Evolutionary conservation across 441 rosid genomes (phyloP).

Genomic region (Oxalis stricta): DNA sequence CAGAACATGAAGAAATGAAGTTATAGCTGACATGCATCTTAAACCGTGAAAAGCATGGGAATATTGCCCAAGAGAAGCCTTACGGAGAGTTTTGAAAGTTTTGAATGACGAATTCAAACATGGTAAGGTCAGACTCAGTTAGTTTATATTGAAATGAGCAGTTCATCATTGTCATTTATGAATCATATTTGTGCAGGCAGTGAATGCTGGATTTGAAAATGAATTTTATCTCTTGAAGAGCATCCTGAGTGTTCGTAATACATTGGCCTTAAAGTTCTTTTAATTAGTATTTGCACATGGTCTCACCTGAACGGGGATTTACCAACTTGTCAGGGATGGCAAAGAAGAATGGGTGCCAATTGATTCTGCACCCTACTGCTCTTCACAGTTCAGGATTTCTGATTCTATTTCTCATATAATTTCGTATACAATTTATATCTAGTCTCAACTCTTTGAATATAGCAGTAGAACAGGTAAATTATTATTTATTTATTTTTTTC

Average conservation of each 20-base stretch:
- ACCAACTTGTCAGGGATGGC: conserved; percentile 42
- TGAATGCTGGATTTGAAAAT: conserved; percentile 95
- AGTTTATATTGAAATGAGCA: neutral
- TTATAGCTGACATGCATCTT: conserved; percentile 83
- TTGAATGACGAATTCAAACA: conserved; percentile 72
- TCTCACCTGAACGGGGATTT: neutral
- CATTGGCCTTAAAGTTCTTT: neutral
- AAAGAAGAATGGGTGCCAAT: conserved; percentile 79
- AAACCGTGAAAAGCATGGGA: conserved; percentile 90
- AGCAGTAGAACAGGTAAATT: conserved; percentile 74
- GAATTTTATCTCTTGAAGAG: conserved; percentile 82
- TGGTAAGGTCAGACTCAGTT: conserved; percentile 31
- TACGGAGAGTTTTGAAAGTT: conserved; percentile 51
- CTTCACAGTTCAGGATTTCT: conserved; percentile 52
- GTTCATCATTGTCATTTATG: conserved; percentile 8
- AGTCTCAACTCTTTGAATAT: conserved; percentile 56
- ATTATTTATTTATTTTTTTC: too few relatives aligned
- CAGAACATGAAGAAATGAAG: conserved; percentile 71
- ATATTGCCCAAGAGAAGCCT: conserved; percentile 84
- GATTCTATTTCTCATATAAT: conserved; percentile 49
- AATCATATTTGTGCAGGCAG: conserved; percentile 28
- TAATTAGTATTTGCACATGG: neutral
- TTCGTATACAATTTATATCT: conserved; percentile 53
- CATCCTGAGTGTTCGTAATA: conserved; percentile 27
- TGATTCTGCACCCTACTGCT: conserved; percentile 67